Evolutionary conservation across 2,329 filamentous ascomycete species (phyloP), one percentile per base, ranked within the genome.

Genomic region (Colletotrichum sp.): DNA sequence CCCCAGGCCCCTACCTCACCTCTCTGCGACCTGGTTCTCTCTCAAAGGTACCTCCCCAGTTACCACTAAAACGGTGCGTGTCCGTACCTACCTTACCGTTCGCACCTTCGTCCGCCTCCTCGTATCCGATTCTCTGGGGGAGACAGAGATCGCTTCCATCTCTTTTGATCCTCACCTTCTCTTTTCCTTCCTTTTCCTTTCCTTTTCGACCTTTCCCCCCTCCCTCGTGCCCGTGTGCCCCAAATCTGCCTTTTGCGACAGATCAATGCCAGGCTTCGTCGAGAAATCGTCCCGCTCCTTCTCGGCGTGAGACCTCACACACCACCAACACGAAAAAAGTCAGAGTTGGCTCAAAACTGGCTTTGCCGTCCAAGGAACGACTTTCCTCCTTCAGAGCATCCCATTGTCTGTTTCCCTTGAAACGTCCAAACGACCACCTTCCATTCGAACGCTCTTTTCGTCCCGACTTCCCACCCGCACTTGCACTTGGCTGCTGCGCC

Each of bases 81-180:
- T 52, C 43, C n/a, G 43, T 52, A 52, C 43, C n/a, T 61, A 57
- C 52, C 52, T 59, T 59, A 26, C 55, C 61, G 73, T 64, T 52
- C 63, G 57, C 72, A 61, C 60, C 34, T 28, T 43, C 8, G 39
- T 67, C 24, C 64, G 39, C 63, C 70, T 52, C 13, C 74, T 76
- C 74, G 70, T 74, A 76, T 76, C 70, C 74, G 34, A 76, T 73
- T 76, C 74, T 76, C 74, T 76, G 73, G 73, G 70, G 70, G 74
- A 74, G 65, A 74, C 64, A 52, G 70, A 69, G 70, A 73, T 76
- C 70, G 64, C 73, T 71, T 71, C 16, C 73, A 59, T 71, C 26
- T 39, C 71, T 64, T 72, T 63, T 72, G 72, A 36, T 61, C 63
- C 69, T 71, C 74, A 72, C 70, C 70, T 65, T 74, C 64, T 59